A percentile compares a stretch with the other conserved stretches of the same genome.
Evolutionary conservation across 2,329 filamentous ascomycete genomes (phyloP).

Genomic region (Mycosphaerella arachidis): DNA sequence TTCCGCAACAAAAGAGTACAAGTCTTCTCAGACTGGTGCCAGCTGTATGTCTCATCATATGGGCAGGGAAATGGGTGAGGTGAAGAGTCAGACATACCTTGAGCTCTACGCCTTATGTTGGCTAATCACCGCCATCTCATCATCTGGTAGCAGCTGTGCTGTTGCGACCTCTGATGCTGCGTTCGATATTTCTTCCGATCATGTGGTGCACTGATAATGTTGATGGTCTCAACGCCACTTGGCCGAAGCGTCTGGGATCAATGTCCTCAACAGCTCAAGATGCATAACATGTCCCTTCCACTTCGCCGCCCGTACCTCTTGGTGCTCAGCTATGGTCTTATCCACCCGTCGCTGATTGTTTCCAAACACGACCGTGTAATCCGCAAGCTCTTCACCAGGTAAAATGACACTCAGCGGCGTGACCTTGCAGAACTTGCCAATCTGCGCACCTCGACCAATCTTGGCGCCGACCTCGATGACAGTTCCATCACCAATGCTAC

Average conservation of each 20-base stretch:
- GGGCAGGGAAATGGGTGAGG: background rate
- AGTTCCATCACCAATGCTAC: slow-evolving; percentile 28
- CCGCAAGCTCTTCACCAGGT: slow-evolving; percentile 37
- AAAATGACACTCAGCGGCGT: slow-evolving; percentile 35
- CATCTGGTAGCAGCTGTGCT: no score
- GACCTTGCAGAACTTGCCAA: slow-evolving; percentile 47
- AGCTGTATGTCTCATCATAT: slow-evolving; percentile 59
- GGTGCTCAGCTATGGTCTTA: slow-evolving; percentile 32
- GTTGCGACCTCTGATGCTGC: no score
- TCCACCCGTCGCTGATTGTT: slow-evolving; percentile 37
- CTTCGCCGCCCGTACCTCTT: slow-evolving; percentile 29
- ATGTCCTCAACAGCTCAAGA: slow-evolving; percentile 29
- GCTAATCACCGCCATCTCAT: background rate
- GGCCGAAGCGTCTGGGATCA: slow-evolving; percentile 33
- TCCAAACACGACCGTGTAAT: slow-evolving; percentile 45
- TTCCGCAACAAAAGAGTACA: slow-evolving; percentile 60
- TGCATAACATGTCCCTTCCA: slow-evolving; percentile 32
- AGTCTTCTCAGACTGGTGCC: slow-evolving; percentile 65
- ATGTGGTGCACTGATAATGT: no score
- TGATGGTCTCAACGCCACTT: slow-evolving; percentile 29
- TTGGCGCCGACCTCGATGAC: slow-evolving; percentile 29
- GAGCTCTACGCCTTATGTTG: background rate
- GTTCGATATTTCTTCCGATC: no score
- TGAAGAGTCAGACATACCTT: background rate
- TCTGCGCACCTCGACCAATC: slow-evolving; percentile 37